Evolutionary conservation across 1,284 basidiomycete genomes (phyloP).

Genomic region (Sphaerobolus stellatus): DNA sequence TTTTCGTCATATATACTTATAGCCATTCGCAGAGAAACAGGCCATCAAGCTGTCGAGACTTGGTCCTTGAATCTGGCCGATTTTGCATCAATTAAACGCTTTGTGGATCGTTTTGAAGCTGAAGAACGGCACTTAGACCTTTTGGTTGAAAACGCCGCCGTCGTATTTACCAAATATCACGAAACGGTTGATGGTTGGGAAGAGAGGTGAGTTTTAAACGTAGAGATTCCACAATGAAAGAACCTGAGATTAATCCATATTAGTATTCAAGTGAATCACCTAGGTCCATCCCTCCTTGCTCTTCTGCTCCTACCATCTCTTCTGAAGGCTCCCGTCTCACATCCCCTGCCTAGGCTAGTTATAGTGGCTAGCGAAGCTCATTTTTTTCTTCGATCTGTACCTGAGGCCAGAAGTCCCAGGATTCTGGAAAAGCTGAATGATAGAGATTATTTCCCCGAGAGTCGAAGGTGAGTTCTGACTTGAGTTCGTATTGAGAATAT

Average conservation of each 20-base stretch:
- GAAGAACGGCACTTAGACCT: conserved; percentile 41
- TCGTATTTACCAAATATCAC: conserved; percentile 20
- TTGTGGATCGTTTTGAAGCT: conserved; percentile 35
- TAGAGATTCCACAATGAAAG: too few relatives aligned
- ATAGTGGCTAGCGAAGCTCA: conserved; percentile 29
- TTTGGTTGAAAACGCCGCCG: conserved; percentile 40
- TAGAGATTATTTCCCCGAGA: conserved; percentile 25
- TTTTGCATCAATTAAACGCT: conserved; percentile 38
- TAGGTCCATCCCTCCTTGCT: conserved; percentile 39
- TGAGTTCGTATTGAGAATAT: too few relatives aligned
- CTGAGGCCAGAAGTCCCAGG: too few relatives aligned
- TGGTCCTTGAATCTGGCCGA: conserved; percentile 39
- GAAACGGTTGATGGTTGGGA: conserved; percentile 41
- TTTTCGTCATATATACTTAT: neutral
- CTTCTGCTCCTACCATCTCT: conserved; percentile 44
- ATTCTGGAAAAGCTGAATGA: conserved; percentile 34
- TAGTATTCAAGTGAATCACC: conserved; percentile 45
- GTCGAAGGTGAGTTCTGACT: too few relatives aligned
- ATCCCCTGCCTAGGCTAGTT: conserved; percentile 21
- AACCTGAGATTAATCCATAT: neutral
- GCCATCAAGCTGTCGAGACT: conserved; percentile 23
- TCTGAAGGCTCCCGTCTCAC: conserved; percentile 31
- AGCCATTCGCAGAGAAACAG: neutral
- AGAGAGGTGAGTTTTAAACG: conserved; percentile 29
- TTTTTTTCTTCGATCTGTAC: conserved; percentile 19